Base-by-base conservation (phyloP, 345 rosid genomes). In the Hibiscus trionum region DNA sequence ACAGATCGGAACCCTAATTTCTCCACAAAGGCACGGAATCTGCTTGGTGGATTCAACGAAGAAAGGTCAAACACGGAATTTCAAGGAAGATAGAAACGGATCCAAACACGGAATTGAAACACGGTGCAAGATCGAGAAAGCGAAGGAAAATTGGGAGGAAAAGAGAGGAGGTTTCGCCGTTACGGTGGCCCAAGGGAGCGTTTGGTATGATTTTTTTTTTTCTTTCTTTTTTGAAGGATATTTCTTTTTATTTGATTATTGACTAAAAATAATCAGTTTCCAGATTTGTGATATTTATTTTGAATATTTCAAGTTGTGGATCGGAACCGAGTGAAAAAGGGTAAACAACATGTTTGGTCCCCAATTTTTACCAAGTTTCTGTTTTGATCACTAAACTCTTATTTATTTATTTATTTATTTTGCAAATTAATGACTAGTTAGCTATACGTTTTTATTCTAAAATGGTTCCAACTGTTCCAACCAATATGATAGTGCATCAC, bases 1-100 rank as follows among this genome's bases (percentile, higher is more conserved):
- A 74, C 61, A 68, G 61, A 67, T 74, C 52, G 61, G 39, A 74
- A 74, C 60, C 70, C 77, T 67, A 67, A 67, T 46, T 52, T 31
- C 52, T 19, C 21, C 50, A 33, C 61, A 33, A 47, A 7, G 31
- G 37, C 14, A 33, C 27, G 29, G 26, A 31, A 17, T 2, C 10
- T 26, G 27, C 21, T 24, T 0, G 9, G 14, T 17, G 17, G 42
- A 27, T 27, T 72, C 61, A 50, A 59, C 26, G 21, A 65, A 52
- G n/a, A 63, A 19, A 37, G 49, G 50, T 49, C 53, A 73, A 73
- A 35, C n/a, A 52, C 27, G 39, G 21, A 64, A 73, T 8, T 52
- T 50, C 53, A 37, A 37, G 35, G 46, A 44, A 44, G 9, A 44
- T 6, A 42, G 21, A 56, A 61, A 57, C 44, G 29, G 80, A 77